Conservation (phyloP, 495 filamentous ascomycete genomes). For the Neurospora terricola region DNA sequence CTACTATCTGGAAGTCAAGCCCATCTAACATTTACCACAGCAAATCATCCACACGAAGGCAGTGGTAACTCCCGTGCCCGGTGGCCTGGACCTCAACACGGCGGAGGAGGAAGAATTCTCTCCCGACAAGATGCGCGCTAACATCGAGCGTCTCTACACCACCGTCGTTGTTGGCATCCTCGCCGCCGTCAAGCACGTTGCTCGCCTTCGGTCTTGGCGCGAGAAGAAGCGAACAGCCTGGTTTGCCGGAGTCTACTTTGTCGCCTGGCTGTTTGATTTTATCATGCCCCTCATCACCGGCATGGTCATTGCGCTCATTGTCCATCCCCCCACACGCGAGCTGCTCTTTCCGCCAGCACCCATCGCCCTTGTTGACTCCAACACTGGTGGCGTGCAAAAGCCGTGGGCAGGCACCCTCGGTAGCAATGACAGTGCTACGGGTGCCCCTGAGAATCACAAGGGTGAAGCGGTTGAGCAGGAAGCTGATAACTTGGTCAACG, state of each 20-base stretch:
- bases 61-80: constrained; percentile 34
- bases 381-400: constrained; percentile 56
- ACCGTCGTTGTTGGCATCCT: constrained; percentile 63
- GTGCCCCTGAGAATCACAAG: constrained; percentile 73
- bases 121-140: constrained; percentile 73
- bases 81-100: constrained; percentile 68
- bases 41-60: constrained; percentile 87
- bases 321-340: constrained; percentile 51
- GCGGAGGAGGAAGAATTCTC: constrained; percentile 77
- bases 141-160: constrained; percentile 78
- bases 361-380: constrained; percentile 51
- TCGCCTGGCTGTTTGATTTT: constrained; percentile 69
- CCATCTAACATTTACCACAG: constrained; percentile 26
- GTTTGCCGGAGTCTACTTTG: constrained; percentile 60
- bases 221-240: constrained; percentile 57
- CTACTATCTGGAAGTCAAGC: no score
- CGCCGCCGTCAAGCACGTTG: constrained; percentile 61
- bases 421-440: constrained; percentile 68
- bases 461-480: constrained; percentile 84
- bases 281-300: constrained; percentile 50
- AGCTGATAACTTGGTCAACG: constrained; percentile 70
- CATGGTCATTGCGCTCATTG: constrained; percentile 53
- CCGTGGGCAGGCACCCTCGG: constrained; percentile 61
- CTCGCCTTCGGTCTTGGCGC: constrained; percentile 68
- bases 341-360: constrained; percentile 69